Evolutionary conservation across 371 early-diverging fungal species (phyloP), one percentile per base, ranked within the genome.

Genomic region (Lichtheimia hyalospora): DNA sequence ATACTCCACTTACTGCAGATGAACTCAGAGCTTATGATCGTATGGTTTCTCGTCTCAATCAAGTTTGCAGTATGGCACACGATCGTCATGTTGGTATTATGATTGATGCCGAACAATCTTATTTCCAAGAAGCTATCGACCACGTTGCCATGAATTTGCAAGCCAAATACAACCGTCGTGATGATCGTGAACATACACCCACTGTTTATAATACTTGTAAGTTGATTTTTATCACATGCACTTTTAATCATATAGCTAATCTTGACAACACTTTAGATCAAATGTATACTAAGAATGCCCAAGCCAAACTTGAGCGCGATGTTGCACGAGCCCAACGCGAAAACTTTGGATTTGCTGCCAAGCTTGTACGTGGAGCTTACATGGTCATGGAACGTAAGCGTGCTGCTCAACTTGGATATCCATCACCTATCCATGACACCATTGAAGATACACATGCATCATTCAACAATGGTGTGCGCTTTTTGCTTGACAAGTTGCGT

Each of bases 51-150:
- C 88, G 92, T 23, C 68, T 95, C 21, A 81, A 89, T 43, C 67
- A 71, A 13, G 76, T 95, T 0, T 84, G 85, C 58, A 66, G 75
- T 24, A 74, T 87, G 57, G 93, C 95, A 12, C 65, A 71, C 16
- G 60, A 79, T 28, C 67, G 72, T 27, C 75, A 84, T 20, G 93
- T 93, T 10, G 84, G 91, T 5, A 68, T 96, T 34, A 90, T 96
- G 89, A 80, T 96, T 18, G 98, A 97, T 70, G 98, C 98, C 50
- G 98, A 97, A 69, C 96, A 95, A 73, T 82, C 89, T 25, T 92
- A 94, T 73, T 96, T 96, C 84, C 96, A 96, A 75, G 87, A 92
- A 5, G 92, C 93, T 21, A 94, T 98, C 73, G 95, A 95, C 73
- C 87, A 87, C 57, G 84, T 95, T 4, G 89, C 92, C 12, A 63